Evolutionary conservation across 768 basidiomycete genomes (phyloP), one percentile per base, ranked within the genome.

Genomic region (Agaricus sinodeliciosus): DNA sequence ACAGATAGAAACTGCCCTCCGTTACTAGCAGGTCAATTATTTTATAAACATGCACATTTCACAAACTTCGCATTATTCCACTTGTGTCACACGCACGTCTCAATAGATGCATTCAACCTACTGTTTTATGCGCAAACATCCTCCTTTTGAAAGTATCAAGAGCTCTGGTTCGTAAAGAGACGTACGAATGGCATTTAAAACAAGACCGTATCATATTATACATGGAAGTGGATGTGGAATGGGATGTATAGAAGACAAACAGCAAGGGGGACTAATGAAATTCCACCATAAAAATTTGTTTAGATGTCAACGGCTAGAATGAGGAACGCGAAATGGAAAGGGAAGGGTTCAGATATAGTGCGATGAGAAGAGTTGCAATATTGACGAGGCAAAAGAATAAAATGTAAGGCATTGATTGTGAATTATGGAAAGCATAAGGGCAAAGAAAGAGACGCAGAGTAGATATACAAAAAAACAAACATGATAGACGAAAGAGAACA

Each of bases 201-300:
- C 60, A 49, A 59, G 22, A 3, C 58, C 46, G 31, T 39, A 52
- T 16, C 12, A 27, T 52, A 53, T 18, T 55, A 56, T 58, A 56
- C 48, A 47, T 52, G n/a, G 27, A 41, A 44, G 48, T 43, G 26
- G 16, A 6, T 37, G 18, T 43, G 41, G 42, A 49, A 56, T 28
- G 27, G 36, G 48, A 49, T 42, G 49, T 46, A 51, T 41, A 44
- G 28, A 28, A 36, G 48, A 43, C 36, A 47, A 44, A 46, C 31
- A 46, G 36, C 31, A 31, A 22, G 19, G n/a, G 44, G 28, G 43
- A 49, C 48, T 28, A 31, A 50, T 49, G 43, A 50, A 12, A 47
- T 44, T 53, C 51, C 51, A 53, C 51, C 35, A 46, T 43, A 53
- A 26, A 50, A n/a, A 48, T 43, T 52, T 46, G 51, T 44, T 31